Base-by-base conservation (phyloP, 169 alveolate genomes). In the Eimeria praecox region DNA sequence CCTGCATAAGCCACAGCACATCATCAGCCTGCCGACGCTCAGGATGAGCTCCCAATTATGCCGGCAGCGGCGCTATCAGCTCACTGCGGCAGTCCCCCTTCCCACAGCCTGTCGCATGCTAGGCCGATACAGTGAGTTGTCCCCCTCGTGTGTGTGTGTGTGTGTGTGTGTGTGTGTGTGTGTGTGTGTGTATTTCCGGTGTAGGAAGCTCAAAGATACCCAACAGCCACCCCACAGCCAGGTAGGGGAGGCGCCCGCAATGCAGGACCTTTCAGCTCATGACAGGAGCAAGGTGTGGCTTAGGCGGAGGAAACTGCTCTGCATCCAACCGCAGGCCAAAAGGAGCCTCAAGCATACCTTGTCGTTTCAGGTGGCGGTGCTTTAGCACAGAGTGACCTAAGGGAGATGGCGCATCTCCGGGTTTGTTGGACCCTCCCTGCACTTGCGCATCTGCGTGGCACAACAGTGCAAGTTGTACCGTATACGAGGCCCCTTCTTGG, bases 351-450 rank as follows among this genome's bases (percentile, higher is more conserved):
- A 0, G 8, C 96, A 46, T 54, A 93, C 96, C 86, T n/a, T 64
- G 66, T 40, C 94, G 93, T 24, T 44, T 64, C 86, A 93, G 93
- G 89, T 82, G 82, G 54, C 96, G 96, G 40, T 93, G 94, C 56
- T 89, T 85, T 64, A 93, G 59, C 62, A 93, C 80, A 18, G 94
- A 77, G 16, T 83, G 88, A n/a, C 96, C 96, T 22, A 93, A 82
- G 33, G 96, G 96, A 18, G 82, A 54, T 8, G 94, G 77, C 12
- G 16, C 77, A 8, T 3, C 38, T 35, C 75, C 75, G 12, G 59
- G 66, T 16, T 80, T 42, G 33, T 52, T 16, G 69, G 75, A 22
- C 27, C 40, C 89, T n/a, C 64, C 89, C 54, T 83, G 92, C 14
- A 52, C 54, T 54, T 83, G 92, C 49, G 75, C 71, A 14, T 83